phyloP scores from a whole-genome alignment of 2,329 filamentous ascomycete genomes.

The Talaromyces piceae region DNA sequence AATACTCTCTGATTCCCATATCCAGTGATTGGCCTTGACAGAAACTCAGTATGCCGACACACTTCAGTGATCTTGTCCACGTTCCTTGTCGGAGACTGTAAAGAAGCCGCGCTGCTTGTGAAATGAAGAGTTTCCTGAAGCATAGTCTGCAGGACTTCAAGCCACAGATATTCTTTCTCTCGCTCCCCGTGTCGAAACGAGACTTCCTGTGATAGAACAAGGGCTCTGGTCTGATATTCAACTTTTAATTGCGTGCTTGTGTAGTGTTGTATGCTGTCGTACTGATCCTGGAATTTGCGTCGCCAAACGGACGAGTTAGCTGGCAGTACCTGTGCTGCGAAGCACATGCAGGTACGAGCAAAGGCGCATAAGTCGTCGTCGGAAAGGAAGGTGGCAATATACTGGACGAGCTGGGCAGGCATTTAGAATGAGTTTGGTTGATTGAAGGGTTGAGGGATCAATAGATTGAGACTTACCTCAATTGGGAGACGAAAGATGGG shows the following conservation, averaged over 20 bases:
- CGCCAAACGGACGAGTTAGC: constrained; percentile 28
- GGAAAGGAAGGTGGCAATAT: constrained; percentile 21
- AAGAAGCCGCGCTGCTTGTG: neutral
- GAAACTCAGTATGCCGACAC: constrained; percentile 16
- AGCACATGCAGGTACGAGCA: constrained; percentile 18
- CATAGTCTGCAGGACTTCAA: constrained; percentile 25
- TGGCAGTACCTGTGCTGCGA: constrained; percentile 20
- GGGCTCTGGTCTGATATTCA: constrained; percentile 30
- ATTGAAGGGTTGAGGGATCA: neutral
- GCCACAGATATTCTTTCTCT: constrained; percentile 21
- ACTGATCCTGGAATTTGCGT: constrained; percentile 23
- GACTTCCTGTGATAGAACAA: constrained; percentile 24
- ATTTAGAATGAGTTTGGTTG: neutral
- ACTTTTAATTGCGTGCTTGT: constrained; percentile 19
- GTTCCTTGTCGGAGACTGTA: constrained; percentile 16
- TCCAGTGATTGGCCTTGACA: constrained; percentile 18
- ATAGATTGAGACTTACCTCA: constrained; percentile 5
- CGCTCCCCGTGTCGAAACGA: constrained; percentile 21
- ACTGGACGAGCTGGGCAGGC: constrained; percentile 23
- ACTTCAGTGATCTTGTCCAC: constrained; percentile 14
- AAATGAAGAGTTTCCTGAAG: constrained; percentile 18
- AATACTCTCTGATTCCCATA: constrained; percentile 6
- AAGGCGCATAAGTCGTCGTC: constrained; percentile 28
- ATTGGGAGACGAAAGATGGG: constrained; percentile 3
- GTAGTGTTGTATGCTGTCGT: constrained; percentile 22